These are phyloP conservation scores for Micractinium conductrix DNA, from an alignment of 139 green algal species.

Conservation along the genomic window DNA sequence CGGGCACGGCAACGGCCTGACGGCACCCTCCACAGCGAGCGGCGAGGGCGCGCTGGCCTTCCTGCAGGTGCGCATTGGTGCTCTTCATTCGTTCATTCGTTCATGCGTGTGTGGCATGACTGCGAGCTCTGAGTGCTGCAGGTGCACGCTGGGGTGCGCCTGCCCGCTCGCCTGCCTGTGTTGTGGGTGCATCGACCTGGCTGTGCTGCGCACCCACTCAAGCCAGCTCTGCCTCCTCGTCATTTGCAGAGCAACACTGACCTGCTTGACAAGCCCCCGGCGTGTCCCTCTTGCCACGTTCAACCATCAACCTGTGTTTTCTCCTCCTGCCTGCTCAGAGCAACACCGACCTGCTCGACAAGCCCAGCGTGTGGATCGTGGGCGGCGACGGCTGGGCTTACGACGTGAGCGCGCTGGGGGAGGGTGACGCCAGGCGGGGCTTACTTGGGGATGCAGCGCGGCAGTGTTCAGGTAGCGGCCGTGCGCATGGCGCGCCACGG, in stretches of 20 bases:
- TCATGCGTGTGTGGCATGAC: too few species aligned
- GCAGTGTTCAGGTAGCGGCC: too few species aligned
- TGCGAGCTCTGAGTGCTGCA: too few species aligned
- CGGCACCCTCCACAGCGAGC: neutral
- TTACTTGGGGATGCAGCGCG: too few species aligned
- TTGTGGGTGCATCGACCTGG: neutral
- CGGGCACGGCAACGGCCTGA: neutral
- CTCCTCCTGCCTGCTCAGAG: too few species aligned
- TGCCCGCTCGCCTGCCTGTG: neutral
- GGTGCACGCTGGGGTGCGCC: neutral
- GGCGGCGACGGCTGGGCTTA: conserved; percentile 73
- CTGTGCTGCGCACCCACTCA: neutral
- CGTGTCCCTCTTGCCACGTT: too few species aligned
- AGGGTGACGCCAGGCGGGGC: too few species aligned
- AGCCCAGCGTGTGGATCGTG: conserved; percentile 68
- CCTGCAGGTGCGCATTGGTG: neutral
- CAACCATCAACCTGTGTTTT: too few species aligned
- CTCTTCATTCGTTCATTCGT: neutral
- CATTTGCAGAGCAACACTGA: conserved; percentile 36
- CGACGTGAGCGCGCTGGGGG: conserved; percentile 53
- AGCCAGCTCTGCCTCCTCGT: neutral
- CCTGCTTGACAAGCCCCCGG: conserved; percentile 64
- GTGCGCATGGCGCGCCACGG: too few species aligned
- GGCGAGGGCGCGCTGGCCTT: conserved; percentile 7
- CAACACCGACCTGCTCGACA: conserved; percentile 62